Conservation (phyloP, 2,329 filamentous ascomycete species). For the Fusarium sp. region DNA sequence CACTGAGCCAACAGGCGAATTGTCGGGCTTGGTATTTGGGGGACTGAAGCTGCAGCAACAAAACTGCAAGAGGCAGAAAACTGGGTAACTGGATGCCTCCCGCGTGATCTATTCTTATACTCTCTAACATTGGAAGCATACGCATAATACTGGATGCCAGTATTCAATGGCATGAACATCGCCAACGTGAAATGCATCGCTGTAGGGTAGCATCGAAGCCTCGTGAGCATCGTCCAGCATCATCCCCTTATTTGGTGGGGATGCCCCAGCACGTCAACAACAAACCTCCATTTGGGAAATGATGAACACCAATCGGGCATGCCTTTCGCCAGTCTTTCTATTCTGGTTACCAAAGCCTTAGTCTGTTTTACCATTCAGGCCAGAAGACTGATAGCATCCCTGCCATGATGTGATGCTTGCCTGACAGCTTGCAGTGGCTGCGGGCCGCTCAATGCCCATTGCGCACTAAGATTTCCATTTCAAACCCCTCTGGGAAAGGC, state of each 20-base stretch:
- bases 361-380: slow-evolving; percentile 32
- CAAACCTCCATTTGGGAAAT: background rate
- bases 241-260: background rate
- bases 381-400: slow-evolving; percentile 3
- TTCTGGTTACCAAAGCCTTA: background rate
- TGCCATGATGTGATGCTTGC: slow-evolving; percentile 15
- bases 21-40: background rate
- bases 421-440: slow-evolving; percentile 10
- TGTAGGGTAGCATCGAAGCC: slow-evolving; percentile 1
- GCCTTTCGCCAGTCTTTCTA: background rate
- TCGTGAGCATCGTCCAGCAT: background rate
- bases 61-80: background rate
- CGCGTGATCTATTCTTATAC: background rate
- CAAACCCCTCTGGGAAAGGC: slow-evolving; percentile 14
- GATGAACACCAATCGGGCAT: background rate
- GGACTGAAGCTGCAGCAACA: background rate
- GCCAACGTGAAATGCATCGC: background rate
- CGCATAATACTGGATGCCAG: background rate
- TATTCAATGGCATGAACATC: background rate
- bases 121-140: background rate
- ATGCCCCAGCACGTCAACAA: too few species aligned
- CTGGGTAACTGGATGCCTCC: background rate
- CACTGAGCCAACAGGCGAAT: background rate
- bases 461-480: slow-evolving; percentile 3
- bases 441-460: slow-evolving; percentile 16